phyloP scores from a whole-genome alignment of 1,139 yeast species.

The Taphrina flavorubra region DNA sequence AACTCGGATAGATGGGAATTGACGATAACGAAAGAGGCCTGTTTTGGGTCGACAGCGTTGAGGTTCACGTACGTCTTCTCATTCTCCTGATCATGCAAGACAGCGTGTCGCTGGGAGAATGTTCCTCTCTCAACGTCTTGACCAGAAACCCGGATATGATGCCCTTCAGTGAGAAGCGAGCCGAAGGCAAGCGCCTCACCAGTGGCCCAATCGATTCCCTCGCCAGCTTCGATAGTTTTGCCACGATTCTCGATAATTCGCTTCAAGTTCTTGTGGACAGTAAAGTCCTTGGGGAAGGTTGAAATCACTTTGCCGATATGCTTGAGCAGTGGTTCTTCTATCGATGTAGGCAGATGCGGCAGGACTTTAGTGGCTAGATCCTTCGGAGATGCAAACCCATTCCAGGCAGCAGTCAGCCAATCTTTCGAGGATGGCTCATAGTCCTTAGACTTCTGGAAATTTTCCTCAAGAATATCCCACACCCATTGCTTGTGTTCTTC shows the following conservation, averaged over 20 bases:
- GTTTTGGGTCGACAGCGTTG: conserved; percentile 75
- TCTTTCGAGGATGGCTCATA: conserved; percentile 91
- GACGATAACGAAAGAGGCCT: conserved; percentile 84
- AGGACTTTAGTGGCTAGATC: conserved; percentile 94
- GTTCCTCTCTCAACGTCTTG: conserved; percentile 99
- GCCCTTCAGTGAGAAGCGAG: conserved; percentile 87
- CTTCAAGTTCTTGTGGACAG: conserved; percentile 92
- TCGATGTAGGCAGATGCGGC: conserved; percentile 96
- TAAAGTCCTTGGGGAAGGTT: conserved; percentile 83
- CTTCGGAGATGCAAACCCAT: conserved; percentile 96
- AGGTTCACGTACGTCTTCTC: conserved; percentile 86
- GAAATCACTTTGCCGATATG: conserved; percentile 79
- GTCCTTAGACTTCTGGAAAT: conserved; percentile 84
- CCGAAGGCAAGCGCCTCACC: conserved; percentile 99
- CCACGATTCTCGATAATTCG: conserved; percentile 88
- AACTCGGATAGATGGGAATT: conserved; percentile 98
- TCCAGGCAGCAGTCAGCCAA: conserved; percentile 99
- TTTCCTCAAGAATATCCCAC: conserved; percentile 90
- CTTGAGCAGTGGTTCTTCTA: conserved; percentile 71
- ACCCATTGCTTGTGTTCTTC: conserved; percentile 98
- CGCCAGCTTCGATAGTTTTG: conserved; percentile 85
- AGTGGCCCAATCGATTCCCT: conserved; percentile 98
- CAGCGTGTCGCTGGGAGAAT: conserved; percentile 99
- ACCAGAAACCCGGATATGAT: conserved; percentile 96
- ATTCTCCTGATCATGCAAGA: conserved; percentile 90